Conservation (phyloP, 208 protist species). For the Endotrypanum monterogeii region DNA sequence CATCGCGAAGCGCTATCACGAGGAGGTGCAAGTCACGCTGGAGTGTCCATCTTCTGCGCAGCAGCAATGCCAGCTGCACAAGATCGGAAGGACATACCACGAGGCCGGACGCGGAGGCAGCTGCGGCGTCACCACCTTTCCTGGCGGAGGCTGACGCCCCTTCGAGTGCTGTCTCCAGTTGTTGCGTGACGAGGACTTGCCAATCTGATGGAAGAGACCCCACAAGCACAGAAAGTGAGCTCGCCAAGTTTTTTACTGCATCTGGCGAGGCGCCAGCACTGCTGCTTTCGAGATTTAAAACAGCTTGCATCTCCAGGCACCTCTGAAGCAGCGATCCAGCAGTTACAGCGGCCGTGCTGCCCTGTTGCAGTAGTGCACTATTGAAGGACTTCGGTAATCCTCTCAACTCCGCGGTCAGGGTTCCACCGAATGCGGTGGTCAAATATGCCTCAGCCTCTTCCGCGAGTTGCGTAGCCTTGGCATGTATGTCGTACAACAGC, state of each 20-base stretch:
- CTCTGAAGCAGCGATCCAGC: conserved; percentile 15
- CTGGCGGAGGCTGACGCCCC: neutral
- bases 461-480: conserved; percentile 5
- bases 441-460: conserved; percentile 6
- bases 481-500: conserved; percentile 9
- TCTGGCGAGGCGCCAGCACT: neutral
- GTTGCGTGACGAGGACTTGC: neutral
- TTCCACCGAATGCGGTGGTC: neutral
- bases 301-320: conserved; percentile 11
- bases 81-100: conserved; percentile 16
- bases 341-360: neutral
- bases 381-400: neutral
- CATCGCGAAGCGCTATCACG: conserved; percentile 14
- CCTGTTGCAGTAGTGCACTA: neutral
- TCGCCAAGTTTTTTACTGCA: neutral
- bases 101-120: neutral
- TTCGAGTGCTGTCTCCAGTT: neutral
- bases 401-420: neutral
- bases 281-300: neutral
- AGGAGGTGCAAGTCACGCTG: conserved; percentile 20
- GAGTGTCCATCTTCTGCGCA: conserved; percentile 23
- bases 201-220: conserved; percentile 7
- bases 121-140: neutral
- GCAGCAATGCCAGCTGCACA: conserved; percentile 26
- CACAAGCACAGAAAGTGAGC: conserved; percentile 6